phyloP scores from a whole-genome alignment of 345 rosid species.

The Eucalyptus pauciflora region DNA sequence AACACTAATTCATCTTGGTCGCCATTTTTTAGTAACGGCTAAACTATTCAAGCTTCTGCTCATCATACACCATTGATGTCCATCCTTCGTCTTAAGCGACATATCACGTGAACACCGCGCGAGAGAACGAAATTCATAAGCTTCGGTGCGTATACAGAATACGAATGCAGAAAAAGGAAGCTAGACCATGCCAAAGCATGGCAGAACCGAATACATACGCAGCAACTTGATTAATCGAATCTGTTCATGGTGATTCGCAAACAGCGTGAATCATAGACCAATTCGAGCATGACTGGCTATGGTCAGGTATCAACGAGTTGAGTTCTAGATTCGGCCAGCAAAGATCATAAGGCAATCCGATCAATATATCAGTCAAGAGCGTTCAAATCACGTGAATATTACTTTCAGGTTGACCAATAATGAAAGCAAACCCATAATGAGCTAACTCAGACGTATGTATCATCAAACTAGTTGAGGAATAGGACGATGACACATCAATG shows the following conservation, averaged over 20 bases:
- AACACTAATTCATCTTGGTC: too few relatives aligned
- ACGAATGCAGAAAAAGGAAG: not conserved
- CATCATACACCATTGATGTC: too few relatives aligned
- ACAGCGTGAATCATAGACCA: not conserved
- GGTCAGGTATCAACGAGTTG: not conserved
- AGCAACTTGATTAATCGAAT: too few relatives aligned
- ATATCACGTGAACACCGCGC: too few relatives aligned
- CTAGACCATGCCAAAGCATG: not conserved
- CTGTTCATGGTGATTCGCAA: too few relatives aligned
- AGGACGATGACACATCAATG: not conserved
- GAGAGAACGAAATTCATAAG: too few relatives aligned
- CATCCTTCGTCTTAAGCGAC: too few relatives aligned
- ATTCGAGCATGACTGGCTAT: not conserved
- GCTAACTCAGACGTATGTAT: not conserved
- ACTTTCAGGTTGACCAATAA: not conserved
- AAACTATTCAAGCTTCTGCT: too few relatives aligned
- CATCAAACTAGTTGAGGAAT: not conserved
- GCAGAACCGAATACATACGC: not conserved
- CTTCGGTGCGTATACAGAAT: too few relatives aligned
- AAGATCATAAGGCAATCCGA: not conserved
- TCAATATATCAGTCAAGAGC: not conserved
- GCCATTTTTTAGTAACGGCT: too few relatives aligned
- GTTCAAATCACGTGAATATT: not conserved
- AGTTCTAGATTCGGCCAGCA: not conserved
- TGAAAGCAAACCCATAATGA: not conserved